Percentiles rank a stretch among this genome's conserved stretches.
phyloP scores from a whole-genome alignment of 108 stramenopile genomes.

The Cyclotella choctawhatcheeana region DNA sequence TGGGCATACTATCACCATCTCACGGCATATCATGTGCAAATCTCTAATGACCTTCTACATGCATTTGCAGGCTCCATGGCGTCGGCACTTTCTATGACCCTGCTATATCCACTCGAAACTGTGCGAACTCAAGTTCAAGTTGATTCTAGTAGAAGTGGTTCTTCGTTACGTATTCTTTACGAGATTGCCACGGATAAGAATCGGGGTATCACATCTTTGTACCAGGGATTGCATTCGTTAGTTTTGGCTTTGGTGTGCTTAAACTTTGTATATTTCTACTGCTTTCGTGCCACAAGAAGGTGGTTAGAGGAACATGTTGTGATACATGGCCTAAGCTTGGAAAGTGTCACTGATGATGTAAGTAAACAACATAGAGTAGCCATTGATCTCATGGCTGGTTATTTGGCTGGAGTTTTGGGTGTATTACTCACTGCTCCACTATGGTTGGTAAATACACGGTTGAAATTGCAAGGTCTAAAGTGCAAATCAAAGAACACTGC shows the following conservation, averaged over 20 bases:
- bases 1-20: no score
- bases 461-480: conserved; percentile 55
- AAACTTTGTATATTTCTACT: conserved; percentile 56
- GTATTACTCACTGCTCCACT: conserved; percentile 68
- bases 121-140: conserved; percentile 53
- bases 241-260: conserved; percentile 40
- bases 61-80: conserved; percentile 51
- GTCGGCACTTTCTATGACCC: conserved; percentile 44
- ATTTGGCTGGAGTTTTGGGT: conserved; percentile 61
- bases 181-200: conserved; percentile 13
- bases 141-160: background rate
- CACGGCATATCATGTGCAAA: conserved; percentile 2
- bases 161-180: conserved; percentile 15
- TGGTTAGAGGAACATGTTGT: background rate
- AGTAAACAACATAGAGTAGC: conserved; percentile 14
- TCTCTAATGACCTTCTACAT: conserved; percentile 27
- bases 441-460: conserved; percentile 73
- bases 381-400: conserved; percentile 44
- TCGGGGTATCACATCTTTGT: conserved; percentile 22
- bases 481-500: background rate
- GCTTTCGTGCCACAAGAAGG: conserved; percentile 34
- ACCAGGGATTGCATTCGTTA: conserved; percentile 37
- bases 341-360: background rate
- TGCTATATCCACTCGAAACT: conserved; percentile 50
- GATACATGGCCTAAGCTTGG: conserved; percentile 1